Base-by-base conservation (phyloP, 257 asterid species). In the Solanum rostratum region DNA sequence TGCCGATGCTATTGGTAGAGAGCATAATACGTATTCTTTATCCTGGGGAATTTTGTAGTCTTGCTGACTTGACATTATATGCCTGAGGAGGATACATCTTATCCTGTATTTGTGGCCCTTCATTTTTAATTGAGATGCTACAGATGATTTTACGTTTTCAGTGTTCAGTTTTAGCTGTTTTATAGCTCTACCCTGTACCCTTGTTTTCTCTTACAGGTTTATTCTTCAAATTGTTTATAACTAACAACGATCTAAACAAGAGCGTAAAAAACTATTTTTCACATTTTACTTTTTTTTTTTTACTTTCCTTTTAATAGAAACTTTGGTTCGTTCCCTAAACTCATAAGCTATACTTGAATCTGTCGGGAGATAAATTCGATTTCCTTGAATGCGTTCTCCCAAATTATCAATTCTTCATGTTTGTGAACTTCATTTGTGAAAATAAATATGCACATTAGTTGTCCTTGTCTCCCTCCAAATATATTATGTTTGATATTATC, bases 21-120 rank as follows among this genome's bases (percentile, higher is more conserved):
- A 9, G 24, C 82, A 46, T 15, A 50, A 76, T 49, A 76, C 82
- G 8, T 76, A 76, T 76, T 76, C 63, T 76, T 76, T 76, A 76
- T 63, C 63, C 63, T 76, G 43, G 82, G n/a, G 57, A 76, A 50
- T 49, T 76, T 76, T 71, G 7, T 71, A 39, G 80, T 71, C 33
- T 76, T 37, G 11, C 37, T 5, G 55, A 43, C 80, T 45, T 73
- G 37, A 22, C 80, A 45, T 45, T 73, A n/a, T 73, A 73, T 22
- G 59, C 60, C 9, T 9, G 45, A 33, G 43, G 37, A 76, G 43
- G 20, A 76, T 49, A 49, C 9, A 49, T 49, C 57, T 14, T 27
- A 4, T 49, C 49, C 62, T 49, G 45, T 27, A 49, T 14, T 50
- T 76, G 45, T 18, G 45, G 45, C 82, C 63, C 57, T 49, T 49